A percentile compares a stretch with the other conserved stretches of the same genome.
Evolutionary conservation across 2,329 filamentous ascomycete genomes (phyloP).

Genomic region (Canariomyces notabilis): DNA sequence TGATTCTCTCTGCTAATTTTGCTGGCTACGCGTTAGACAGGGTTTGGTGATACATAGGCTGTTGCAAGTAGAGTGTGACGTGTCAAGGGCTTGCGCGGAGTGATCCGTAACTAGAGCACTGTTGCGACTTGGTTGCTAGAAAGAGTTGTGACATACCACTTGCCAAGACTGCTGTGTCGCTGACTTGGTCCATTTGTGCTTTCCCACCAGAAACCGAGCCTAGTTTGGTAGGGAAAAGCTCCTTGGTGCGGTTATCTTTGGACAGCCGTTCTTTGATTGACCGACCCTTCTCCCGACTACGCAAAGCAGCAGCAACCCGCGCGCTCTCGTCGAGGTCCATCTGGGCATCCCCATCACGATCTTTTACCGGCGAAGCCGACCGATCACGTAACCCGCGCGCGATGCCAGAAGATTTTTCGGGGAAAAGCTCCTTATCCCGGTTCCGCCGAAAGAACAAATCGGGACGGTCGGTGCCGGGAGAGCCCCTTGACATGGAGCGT

Average conservation of each 20-base stretch:
- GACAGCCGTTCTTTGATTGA: conserved; percentile 40
- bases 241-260: conserved; percentile 39
- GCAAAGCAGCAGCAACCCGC: conserved; percentile 29
- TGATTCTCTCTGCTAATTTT: conserved; percentile 34
- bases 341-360: conserved; percentile 37
- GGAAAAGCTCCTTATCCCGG: conserved; percentile 60
- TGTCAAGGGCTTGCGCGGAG: background rate
- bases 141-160: conserved; percentile 30
- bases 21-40: conserved; percentile 23
- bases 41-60: background rate
- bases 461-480: conserved; percentile 25
- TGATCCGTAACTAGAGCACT: conserved; percentile 5
- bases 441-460: conserved; percentile 36
- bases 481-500: conserved; percentile 23
- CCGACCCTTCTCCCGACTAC: conserved; percentile 42
- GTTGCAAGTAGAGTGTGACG: background rate
- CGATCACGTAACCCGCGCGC: conserved; percentile 37
- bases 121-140: conserved; percentile 11
- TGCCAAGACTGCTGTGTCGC: conserved; percentile 30
- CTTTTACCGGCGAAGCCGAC: conserved; percentile 48
- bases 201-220: conserved; percentile 23
- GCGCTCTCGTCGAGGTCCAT: conserved; percentile 28
- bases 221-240: conserved; percentile 52
- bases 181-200: conserved; percentile 33
- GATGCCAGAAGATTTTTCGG: conserved; percentile 31